Percentiles rank a stretch among this genome's conserved stretches.
These are phyloP conservation scores for Tilletiopsis washingtonensis DNA, from an alignment of 1,284 basidiomycete genomes.

Conservation along the genomic window DNA sequence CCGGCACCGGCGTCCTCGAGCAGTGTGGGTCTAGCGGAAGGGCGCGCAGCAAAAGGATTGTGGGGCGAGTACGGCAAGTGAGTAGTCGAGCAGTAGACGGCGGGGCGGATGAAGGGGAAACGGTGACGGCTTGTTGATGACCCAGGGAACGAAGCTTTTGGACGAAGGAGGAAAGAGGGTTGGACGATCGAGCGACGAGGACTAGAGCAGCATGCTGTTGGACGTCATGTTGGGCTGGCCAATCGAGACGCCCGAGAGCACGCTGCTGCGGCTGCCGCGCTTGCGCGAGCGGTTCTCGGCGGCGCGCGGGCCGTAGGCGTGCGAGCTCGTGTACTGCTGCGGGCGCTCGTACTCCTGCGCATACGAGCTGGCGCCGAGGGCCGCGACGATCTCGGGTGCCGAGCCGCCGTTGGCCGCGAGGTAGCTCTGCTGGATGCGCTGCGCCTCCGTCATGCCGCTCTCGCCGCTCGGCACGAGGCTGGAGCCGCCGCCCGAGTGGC, in stretches of 20 bases:
- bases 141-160: no score
- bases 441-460: constrained; percentile 3
- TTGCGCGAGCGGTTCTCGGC: neutral
- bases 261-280: constrained; percentile 2
- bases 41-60: no score
- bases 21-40: no score
- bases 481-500: neutral
- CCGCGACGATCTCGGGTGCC: neutral
- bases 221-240: constrained; percentile 1
- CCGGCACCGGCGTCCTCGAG: no score
- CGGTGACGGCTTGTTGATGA: no score
- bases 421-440: constrained; percentile 6
- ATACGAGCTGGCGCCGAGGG: neutral
- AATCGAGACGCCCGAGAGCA: neutral
- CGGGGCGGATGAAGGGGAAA: no score
- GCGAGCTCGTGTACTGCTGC: constrained; percentile 2
- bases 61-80: no score
- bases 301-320: neutral
- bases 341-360: constrained; percentile 2
- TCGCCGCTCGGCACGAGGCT: neutral
- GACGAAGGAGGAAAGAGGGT: neutral
- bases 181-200: neutral
- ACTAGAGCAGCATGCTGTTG: constrained; percentile 3
- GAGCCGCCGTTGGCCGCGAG: neutral
- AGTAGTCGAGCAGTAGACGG: no score